phyloP scores from a whole-genome alignment of 1,139 yeast species.

The Lodderomyces parapsilosis region DNA sequence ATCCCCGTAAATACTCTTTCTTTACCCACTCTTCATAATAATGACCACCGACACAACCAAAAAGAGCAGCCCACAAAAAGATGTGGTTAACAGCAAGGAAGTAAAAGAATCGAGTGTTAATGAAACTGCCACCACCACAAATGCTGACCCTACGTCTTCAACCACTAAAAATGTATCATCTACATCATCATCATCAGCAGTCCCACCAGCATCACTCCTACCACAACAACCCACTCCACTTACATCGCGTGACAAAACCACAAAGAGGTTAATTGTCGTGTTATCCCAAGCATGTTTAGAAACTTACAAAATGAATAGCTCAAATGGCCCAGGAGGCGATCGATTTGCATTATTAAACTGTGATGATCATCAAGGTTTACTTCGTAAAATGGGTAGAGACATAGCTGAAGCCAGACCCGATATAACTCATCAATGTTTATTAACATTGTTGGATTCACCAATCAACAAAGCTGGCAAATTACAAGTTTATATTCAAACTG shows the following conservation, averaged over 20 bases:
- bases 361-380: slow-evolving; percentile 95
- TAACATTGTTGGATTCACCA: slow-evolving; percentile 92
- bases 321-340: slow-evolving; percentile 81
- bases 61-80: slow-evolving; percentile 4
- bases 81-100: neutral
- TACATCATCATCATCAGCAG: slow-evolving; percentile 18
- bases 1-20: too few relatives aligned
- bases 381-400: slow-evolving; percentile 94
- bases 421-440: slow-evolving; percentile 91
- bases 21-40: neutral
- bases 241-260: slow-evolving; percentile 76
- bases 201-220: slow-evolving; percentile 68
- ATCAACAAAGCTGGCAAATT: slow-evolving; percentile 95
- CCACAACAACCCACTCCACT: slow-evolving; percentile 85
- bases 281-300: slow-evolving; percentile 93
- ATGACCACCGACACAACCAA: slow-evolving; percentile 3
- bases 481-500: slow-evolving; percentile 95
- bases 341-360: slow-evolving; percentile 91
- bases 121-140: neutral
- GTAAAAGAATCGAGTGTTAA: slow-evolving; percentile 3
- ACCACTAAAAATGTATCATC: slow-evolving; percentile 20
- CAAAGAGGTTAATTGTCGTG: slow-evolving; percentile 86
- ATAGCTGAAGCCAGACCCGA: slow-evolving; percentile 98
- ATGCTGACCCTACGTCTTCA: neutral
- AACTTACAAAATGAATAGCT: slow-evolving; percentile 78